A percentile compares a stretch with the other conserved stretches of the same genome.
phyloP scores from a whole-genome alignment of 441 rosid species.

The Jatropha multifida region DNA sequence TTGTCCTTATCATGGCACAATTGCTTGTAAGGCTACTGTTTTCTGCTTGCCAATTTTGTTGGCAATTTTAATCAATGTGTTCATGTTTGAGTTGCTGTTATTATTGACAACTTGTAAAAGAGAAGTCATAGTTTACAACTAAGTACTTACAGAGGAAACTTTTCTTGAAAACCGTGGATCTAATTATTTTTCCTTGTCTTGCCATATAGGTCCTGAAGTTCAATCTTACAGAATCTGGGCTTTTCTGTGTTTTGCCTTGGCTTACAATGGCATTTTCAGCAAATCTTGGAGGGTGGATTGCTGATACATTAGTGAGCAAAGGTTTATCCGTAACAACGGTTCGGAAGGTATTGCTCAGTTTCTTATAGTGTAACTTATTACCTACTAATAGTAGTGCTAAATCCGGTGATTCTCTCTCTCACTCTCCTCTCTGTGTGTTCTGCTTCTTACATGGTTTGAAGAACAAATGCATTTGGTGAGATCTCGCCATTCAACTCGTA shows the following conservation, averaged over 20 bases:
- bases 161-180: neutral
- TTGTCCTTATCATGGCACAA: neutral
- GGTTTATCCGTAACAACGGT: conserved; percentile 78
- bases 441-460: neutral
- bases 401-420: neutral
- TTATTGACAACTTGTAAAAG: neutral
- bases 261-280: conserved; percentile 94
- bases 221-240: conserved; percentile 87
- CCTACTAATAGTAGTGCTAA: neutral
- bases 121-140: neutral
- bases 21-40: neutral
- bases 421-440: neutral
- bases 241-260: conserved; percentile 83
- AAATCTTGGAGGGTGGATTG: conserved; percentile 94
- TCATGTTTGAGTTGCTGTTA: neutral
- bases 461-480: neutral
- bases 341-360: conserved; percentile 61
- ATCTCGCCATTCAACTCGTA: neutral
- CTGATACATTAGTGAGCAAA: conserved; percentile 83
- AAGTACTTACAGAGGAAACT: neutral
- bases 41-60: neutral
- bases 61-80: neutral
- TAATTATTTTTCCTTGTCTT: neutral
- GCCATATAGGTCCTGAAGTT: conserved; percentile 68
- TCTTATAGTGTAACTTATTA: neutral